Percentiles rank a stretch among this genome's conserved stretches.
Evolutionary conservation across 345 rosid genomes (phyloP).

Genomic region (Mangifera indica): DNA sequence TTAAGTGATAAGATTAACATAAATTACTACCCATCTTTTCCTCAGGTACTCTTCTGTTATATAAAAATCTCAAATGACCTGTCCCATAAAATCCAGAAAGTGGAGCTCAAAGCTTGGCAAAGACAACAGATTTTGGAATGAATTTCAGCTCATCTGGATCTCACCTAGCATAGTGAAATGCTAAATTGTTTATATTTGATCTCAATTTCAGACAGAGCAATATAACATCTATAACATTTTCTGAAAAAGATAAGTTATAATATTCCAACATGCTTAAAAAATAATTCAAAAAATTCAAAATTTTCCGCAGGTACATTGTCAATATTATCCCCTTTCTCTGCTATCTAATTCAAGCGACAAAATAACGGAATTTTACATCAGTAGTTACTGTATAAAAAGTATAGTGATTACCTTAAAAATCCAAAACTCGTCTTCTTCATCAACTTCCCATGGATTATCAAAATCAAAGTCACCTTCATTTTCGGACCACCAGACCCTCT

Average conservation of each 20-base stretch:
- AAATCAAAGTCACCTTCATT: slow-evolving; percentile 17
- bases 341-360: background rate
- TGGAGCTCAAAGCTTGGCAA: too few species aligned
- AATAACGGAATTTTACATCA: background rate
- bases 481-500: slow-evolving; percentile 28
- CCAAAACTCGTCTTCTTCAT: slow-evolving; percentile 50
- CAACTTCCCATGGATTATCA: slow-evolving; percentile 17
- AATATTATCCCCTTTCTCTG: background rate
- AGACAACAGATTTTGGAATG: too few species aligned
- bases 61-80: too few species aligned
- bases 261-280: background rate
- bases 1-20: background rate
- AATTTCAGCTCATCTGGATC: too few species aligned
- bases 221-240: background rate
- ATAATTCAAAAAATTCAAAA: background rate
- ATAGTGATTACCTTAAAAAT: slow-evolving; percentile 56
- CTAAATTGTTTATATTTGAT: too few species aligned
- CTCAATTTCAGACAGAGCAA: background rate
- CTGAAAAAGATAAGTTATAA: background rate
- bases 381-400: background rate
- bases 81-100: too few species aligned
- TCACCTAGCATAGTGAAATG: too few species aligned
- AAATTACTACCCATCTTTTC: background rate
- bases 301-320: background rate
- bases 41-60: too few species aligned